Conservation (phyloP, 2,329 filamentous ascomycete species). For the Diatrype stigma region DNA sequence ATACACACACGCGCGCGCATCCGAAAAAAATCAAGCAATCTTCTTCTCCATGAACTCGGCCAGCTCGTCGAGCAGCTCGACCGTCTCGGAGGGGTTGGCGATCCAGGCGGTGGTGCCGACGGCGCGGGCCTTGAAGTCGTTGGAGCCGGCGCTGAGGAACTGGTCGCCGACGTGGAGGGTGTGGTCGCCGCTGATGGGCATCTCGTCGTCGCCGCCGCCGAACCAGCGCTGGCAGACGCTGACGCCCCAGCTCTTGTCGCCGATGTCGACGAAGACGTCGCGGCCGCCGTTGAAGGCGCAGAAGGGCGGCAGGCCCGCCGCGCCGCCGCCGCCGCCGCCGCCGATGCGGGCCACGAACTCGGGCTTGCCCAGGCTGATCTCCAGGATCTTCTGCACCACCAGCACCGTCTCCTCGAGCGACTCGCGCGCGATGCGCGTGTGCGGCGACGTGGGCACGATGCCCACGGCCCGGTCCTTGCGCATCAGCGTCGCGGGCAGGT, state of each 20-base stretch:
- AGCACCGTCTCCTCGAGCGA: conserved; percentile 93
- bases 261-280: conserved; percentile 97
- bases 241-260: conserved; percentile 96
- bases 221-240: conserved; percentile 90
- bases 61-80: conserved; percentile 83
- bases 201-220: conserved; percentile 42
- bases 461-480: conserved; percentile 87
- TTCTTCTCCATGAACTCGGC: conserved; percentile 52
- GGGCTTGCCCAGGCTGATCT: conserved; percentile 63
- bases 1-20: too few species aligned
- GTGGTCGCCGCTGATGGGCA: conserved; percentile 63
- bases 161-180: conserved; percentile 96
- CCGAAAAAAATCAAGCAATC: conserved; percentile 17
- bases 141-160: conserved; percentile 89
- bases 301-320: conserved; percentile 81
- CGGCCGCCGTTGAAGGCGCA: conserved; percentile 98
- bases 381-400: conserved; percentile 87
- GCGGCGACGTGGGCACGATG: conserved; percentile 63
- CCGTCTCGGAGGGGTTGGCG: conserved; percentile 85
- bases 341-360: conserved; percentile 15
- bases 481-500: conserved; percentile 73
- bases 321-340: conserved; percentile 2
- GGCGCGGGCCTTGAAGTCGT: conserved; percentile 92
- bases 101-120: conserved; percentile 98
- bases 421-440: conserved; percentile 74